phyloP scores from a whole-genome alignment of 148 eudicot genomes.

The Vaccinium darrowii region DNA sequence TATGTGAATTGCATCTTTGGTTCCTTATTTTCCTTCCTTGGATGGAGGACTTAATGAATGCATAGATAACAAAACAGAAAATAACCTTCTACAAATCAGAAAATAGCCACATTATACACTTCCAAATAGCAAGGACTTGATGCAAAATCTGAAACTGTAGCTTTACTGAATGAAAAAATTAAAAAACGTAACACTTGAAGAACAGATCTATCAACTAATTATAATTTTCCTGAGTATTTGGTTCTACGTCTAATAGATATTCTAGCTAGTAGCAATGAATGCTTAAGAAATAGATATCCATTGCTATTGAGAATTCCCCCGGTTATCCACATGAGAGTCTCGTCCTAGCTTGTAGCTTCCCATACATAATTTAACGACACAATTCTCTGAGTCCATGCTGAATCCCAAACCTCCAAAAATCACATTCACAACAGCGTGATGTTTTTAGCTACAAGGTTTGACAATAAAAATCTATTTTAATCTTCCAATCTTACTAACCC shows the following conservation, averaged over 20 bases:
- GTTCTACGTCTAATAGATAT: not conserved
- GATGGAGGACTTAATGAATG: not conserved
- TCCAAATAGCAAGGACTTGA: not conserved
- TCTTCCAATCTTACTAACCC: not conserved
- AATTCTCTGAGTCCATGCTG: not conserved
- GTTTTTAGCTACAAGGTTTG: not conserved
- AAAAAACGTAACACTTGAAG: not conserved
- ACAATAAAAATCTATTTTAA: not conserved
- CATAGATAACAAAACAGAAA: not conserved
- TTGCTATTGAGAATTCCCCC: not conserved
- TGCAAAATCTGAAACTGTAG: not conserved
- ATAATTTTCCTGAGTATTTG: not conserved
- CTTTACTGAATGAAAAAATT: not conserved
- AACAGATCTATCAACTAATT: not conserved
- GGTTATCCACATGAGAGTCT: not conserved
- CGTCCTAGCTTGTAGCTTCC: constrained; percentile 5
- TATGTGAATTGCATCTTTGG: not conserved
- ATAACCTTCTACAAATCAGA: too few relatives aligned
- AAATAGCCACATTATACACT: too few relatives aligned
- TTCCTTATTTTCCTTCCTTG: not conserved
- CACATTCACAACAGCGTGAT: not conserved
- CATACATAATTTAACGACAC: not conserved
- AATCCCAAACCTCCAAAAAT: not conserved
- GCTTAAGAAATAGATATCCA: not conserved
- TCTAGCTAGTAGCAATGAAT: not conserved